Base-by-base conservation (phyloP, 106 monocot species). In the Chionographis japonica region DNA sequence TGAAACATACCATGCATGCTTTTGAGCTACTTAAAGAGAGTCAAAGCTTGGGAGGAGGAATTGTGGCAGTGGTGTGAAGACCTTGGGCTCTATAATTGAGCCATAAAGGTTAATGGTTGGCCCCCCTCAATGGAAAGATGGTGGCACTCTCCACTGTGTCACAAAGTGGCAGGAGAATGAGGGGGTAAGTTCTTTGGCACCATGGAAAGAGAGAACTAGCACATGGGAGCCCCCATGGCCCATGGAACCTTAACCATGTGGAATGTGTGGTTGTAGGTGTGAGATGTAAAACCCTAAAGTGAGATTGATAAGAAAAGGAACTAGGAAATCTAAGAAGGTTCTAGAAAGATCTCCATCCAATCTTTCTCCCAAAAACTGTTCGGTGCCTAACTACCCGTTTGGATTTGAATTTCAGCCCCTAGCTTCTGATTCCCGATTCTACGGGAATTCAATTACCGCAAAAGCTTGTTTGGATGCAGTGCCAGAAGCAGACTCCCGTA, bases 61-160 rank as follows among this genome's bases (percentile, higher is more conserved):
- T 2, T 52, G 65, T 35, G 50, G 50, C 50, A 4, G 7, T 43
- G 38, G 37, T 52, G 0, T 52, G 65, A 66, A 27, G 65, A 66
- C 46, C 17, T 12, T 20, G 3, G 46, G 65, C 52, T 66, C 65
- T 35, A 66, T 66, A 11, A 66, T 66, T 66, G 51, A 52, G 36
- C 50, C 52, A 10, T 17, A 65, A 66, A 66, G 52, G 35, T 51
- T 36, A 51, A 50, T 50, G 65, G 18, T n/a, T 43, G 20, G 11
- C 46, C 16, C 49, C 4, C 51, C 51, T 27, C 27, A 27, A 7
- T 11, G 3, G 8, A 3, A 51, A 51, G 51, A 11, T 51, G 51
- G 51, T 8, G 51, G 12, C 51, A 51, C 54, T 54, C 2, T 54
- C 6, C 15, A 54, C 15, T n/a, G 54, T 5, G n/a, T 13, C n/a